Evolutionary conservation across 345 rosid species (phyloP), one percentile per base, ranked within the genome.

Genomic region (Populus pruinosa): DNA sequence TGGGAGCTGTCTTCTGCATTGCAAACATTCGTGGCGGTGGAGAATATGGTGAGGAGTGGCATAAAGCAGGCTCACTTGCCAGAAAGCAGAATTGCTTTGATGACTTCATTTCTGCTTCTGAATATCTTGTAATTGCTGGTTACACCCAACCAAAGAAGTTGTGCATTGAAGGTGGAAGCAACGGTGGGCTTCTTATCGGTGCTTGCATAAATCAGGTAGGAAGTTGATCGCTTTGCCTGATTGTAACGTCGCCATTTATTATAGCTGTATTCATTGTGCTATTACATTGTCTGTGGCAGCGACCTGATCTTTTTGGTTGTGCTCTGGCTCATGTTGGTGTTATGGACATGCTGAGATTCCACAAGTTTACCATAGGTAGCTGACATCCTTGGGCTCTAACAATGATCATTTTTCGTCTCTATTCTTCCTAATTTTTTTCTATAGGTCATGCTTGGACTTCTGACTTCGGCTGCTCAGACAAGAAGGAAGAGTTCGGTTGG

Each of bases 241-340:
- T 76, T 79, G 74, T 29, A 25, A 72, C 49, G 29, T 50, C 25
- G 7, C 56, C 11, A 55, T 36, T 76, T 49, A 49, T 59, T 67
- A 27, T 72, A 25, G 65, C 41, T 10, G 44, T 68, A 65, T 76
- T 68, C 39, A 72, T 13, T 12, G n/a, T 71, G 7, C 35, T 44
- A 8, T 29, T 1, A 27, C 14, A 41, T 77, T 65, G 0, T 63
- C 6, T 65, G 41, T 66, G 68, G 74, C 90, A 95, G 99, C 91
- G 97, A 85, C 99, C 98, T 5, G 98, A 96, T 76, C 96, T 93
- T 55, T 96, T 92, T 71, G 98, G 99, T 23, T 96, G 99, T 83
- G 99, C 97, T 67, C 84, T 96, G 88, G 97, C 98, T 75, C 96
- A 92, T 82, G 99, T 96, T 41, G 99, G 99, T 53, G 99, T 96